Base-by-base conservation (phyloP, 192 early-diverging fungal genomes). In the Anaeromyces robustus region DNA sequence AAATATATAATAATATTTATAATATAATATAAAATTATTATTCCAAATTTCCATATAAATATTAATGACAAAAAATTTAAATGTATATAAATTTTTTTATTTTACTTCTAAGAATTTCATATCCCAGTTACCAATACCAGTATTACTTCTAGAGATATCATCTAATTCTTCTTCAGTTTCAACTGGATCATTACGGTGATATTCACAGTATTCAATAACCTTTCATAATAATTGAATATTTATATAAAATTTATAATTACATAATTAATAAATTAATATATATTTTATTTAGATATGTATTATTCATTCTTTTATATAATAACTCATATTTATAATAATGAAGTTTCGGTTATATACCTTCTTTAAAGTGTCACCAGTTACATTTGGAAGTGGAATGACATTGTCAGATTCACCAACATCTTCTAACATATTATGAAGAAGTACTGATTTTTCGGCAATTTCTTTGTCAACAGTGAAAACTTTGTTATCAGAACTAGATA, bases 371-470 rank as follows among this genome's bases (percentile, higher is more conserved):
- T 87, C 88, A 79, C 85, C 85, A 6, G 87, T 90, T 29, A 96
- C 94, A 79, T 95, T 95, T 30, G 93, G 92, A 77, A 96, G 86
- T 18, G 94, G 93, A 52, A 96, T 95, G 4, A 22, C 82, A 79
- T 84, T 86, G 68, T 91, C 89, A 29, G 81, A 87, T 82, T 93
- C 90, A 30, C 92, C 92, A 59, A 93, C 85, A 81, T 94, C 93
- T 84, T 93, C 93, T 30, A 95, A 85, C 90, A 95, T 88, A 85
- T 94, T 94, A 82, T 91, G 93, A 85, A 96, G 92, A 79, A 95
- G 86, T 29, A 90, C 85, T 77, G 93, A 94, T 83, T 92, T 92
- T 80, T 88, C 85, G n/a, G 92, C 92, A 12, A 94, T 90, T 59
- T 87, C 87, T 85, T 88, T 87, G 34, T 89, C 87, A 37, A 94